phyloP scores from a whole-genome alignment of 805 yeast species.

The Zygoascus ofunaensis region DNA sequence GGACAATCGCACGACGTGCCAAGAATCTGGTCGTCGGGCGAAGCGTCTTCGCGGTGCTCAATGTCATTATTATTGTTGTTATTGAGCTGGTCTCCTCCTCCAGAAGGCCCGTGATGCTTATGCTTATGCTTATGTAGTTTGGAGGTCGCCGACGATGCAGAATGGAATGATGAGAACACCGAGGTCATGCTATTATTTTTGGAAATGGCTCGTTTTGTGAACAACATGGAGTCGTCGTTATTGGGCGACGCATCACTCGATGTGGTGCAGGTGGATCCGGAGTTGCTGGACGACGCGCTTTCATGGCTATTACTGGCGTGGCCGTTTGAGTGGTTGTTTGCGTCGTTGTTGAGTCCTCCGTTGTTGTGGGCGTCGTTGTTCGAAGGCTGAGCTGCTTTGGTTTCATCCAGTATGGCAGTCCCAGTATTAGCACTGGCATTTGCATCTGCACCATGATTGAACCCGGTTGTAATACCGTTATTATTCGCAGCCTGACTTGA shows the following conservation, averaged over 20 bases:
- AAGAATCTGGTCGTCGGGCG: conserved; percentile 7
- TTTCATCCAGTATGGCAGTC: neutral
- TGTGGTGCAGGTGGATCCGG: neutral
- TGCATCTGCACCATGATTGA: neutral
- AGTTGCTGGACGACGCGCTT: neutral
- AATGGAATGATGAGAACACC: conserved; percentile 1
- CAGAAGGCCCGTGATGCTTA: neutral
- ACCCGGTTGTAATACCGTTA: neutral
- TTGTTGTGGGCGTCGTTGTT: neutral
- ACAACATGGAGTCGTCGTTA: conserved; percentile 3
- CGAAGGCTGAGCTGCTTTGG: neutral
- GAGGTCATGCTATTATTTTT: conserved; percentile 4
- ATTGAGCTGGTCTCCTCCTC: conserved; percentile 4
- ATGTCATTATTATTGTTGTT: neutral
- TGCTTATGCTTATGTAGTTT: neutral
- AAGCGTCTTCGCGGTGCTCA: neutral
- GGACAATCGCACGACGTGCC: conserved; percentile 22
- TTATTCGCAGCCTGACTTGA: neutral
- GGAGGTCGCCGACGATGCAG: neutral
- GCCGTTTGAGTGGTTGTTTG: neutral
- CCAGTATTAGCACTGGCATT: neutral
- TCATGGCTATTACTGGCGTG: neutral
- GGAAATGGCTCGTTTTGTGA: conserved; percentile 12
- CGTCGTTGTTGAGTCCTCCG: neutral
- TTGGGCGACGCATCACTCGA: conserved; percentile 1